phyloP scores from a whole-genome alignment of 2,329 filamentous ascomycete genomes.

The Talaromyces sp. region DNA sequence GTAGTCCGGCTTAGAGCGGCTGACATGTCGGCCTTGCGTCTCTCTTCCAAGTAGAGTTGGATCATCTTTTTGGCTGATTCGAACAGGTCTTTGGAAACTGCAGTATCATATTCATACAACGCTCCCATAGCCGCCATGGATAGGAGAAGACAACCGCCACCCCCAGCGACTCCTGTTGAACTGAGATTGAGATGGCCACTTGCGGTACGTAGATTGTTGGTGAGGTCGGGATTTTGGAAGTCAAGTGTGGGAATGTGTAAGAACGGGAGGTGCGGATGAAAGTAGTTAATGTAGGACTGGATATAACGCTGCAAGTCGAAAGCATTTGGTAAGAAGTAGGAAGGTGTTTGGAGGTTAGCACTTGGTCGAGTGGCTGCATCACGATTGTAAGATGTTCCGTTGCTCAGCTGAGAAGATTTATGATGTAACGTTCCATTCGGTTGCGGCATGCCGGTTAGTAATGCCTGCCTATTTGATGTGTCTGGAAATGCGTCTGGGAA shows the following conservation, averaged over 20 bases:
- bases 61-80: conserved; percentile 96
- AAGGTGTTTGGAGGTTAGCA: conserved; percentile 31
- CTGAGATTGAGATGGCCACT: conserved; percentile 51
- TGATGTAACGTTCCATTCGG: conserved; percentile 55
- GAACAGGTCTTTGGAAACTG: conserved; percentile 78
- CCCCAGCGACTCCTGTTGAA: conserved; percentile 61
- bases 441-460: conserved; percentile 61
- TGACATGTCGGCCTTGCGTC: conserved; percentile 77
- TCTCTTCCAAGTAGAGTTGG: conserved; percentile 84
- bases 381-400: conserved; percentile 47
- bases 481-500: conserved; percentile 65
- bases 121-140: conserved; percentile 86
- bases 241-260: conserved; percentile 86
- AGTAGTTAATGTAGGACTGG: conserved; percentile 83
- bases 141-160: conserved; percentile 79
- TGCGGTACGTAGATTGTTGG: conserved; percentile 58
- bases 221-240: conserved; percentile 73
- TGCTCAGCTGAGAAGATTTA: conserved; percentile 59
- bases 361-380: conserved; percentile 35
- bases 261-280: conserved; percentile 94
- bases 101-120: conserved; percentile 80
- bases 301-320: conserved; percentile 87
- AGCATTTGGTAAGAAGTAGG: conserved; percentile 69
- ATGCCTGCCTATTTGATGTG: conserved; percentile 57
- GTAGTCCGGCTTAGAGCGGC: conserved; percentile 55